Conservation (phyloP, 352 stramenopile genomes). For the Globisporangium mamillatum region DNA sequence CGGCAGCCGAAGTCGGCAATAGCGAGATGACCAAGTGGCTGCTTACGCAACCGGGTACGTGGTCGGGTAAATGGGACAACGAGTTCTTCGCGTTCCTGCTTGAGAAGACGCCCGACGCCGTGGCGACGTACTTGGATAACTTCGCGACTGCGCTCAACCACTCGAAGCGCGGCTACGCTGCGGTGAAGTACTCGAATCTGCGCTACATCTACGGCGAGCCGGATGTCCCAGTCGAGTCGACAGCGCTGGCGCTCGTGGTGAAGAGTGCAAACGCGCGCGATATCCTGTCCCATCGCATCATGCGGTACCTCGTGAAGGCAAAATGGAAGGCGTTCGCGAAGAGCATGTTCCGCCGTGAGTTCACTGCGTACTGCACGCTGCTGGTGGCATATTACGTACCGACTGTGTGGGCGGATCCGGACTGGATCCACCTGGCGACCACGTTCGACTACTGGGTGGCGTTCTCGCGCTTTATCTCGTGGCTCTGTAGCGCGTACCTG, state of each 20-base stretch:
- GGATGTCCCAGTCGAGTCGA: slow-evolving; percentile 40
- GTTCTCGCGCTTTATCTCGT: slow-evolving; percentile 36
- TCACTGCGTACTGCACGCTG: slow-evolving; percentile 44
- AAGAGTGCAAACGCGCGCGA: slow-evolving; percentile 30
- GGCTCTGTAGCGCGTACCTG: slow-evolving; percentile 50
- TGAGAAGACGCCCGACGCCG: slow-evolving; percentile 40
- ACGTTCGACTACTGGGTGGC: slow-evolving; percentile 46
- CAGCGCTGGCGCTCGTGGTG: slow-evolving; percentile 38
- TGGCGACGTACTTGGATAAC: slow-evolving; percentile 43
- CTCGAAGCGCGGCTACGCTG: slow-evolving; percentile 39
- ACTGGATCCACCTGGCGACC: slow-evolving; percentile 43
- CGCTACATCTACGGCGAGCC: slow-evolving; percentile 51
- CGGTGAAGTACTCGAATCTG: slow-evolving; percentile 50
- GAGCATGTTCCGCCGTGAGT: slow-evolving; percentile 48
- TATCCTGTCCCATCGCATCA: slow-evolving; percentile 54
- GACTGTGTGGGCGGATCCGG: slow-evolving; percentile 48
- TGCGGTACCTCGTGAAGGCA: slow-evolving; percentile 45
- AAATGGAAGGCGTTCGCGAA: slow-evolving; percentile 63
- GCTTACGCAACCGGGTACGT: slow-evolving; percentile 34
- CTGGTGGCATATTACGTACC: slow-evolving; percentile 53
- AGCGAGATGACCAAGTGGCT: slow-evolving; percentile 54
- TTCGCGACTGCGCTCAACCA: slow-evolving; percentile 50
- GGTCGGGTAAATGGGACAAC: slow-evolving; percentile 37
- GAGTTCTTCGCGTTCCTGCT: slow-evolving; percentile 54
- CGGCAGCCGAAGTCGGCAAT: slow-evolving; percentile 52